Percentiles rank a stretch among this genome's conserved stretches.
Evolutionary conservation across 108 stramenopile species (phyloP).

Genomic region (Cyclotella choctawhatcheeana): DNA sequence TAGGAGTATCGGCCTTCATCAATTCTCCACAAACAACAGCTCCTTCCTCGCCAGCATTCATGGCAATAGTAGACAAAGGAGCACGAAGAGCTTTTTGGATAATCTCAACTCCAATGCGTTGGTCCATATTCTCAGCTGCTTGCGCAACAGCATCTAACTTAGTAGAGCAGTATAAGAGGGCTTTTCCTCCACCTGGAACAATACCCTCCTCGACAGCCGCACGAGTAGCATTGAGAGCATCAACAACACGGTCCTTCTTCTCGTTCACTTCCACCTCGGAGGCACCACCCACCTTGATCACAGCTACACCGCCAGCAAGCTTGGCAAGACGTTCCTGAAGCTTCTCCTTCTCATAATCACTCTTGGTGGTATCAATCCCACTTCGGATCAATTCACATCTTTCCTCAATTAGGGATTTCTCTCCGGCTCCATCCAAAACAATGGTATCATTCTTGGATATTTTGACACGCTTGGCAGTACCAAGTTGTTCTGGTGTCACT

Average conservation of each 20-base stretch:
- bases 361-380: constrained; percentile 95
- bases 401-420: constrained; percentile 88
- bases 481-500: constrained; percentile 89
- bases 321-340: constrained; percentile 99
- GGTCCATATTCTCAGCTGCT: constrained; percentile 96
- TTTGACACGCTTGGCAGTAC: constrained; percentile 92
- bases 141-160: constrained; percentile 80
- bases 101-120: constrained; percentile 97
- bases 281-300: constrained; percentile 99
- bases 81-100: constrained; percentile 95
- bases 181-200: constrained; percentile 99
- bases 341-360: constrained; percentile 99
- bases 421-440: constrained; percentile 95
- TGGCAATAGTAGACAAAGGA: constrained; percentile 93
- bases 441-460: constrained; percentile 99
- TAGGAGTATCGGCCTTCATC: constrained; percentile 73
- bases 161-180: constrained; percentile 97
- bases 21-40: constrained; percentile 97
- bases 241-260: constrained; percentile 99
- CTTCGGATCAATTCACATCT: constrained; percentile 94
- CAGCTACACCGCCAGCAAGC: constrained; percentile 97
- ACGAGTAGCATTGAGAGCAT: constrained; percentile 99
- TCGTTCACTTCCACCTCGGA: constrained; percentile 99
- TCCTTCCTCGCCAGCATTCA: constrained; percentile 97
- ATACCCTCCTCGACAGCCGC: constrained; percentile 99